Percentiles rank a stretch among this genome's conserved stretches.
Evolutionary conservation across 2,329 filamentous ascomycete genomes (phyloP).

Genomic region (Alternaria gaisen): DNA sequence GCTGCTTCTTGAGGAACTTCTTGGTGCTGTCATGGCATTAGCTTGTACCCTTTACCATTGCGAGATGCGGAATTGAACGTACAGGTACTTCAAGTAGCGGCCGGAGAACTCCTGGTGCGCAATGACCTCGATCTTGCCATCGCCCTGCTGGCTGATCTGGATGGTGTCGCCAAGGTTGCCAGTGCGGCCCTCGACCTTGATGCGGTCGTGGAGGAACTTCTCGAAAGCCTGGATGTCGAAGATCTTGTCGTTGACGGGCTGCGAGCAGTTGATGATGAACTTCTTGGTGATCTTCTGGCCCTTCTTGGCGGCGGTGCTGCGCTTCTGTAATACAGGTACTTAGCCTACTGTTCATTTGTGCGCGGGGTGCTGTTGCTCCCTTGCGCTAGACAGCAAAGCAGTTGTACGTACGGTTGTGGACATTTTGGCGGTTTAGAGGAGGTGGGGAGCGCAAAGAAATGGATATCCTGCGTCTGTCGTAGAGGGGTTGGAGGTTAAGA

Average conservation of each 20-base stretch:
- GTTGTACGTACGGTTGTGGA: constrained; percentile 89
- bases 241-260: constrained; percentile 99
- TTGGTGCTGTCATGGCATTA: constrained; percentile 75
- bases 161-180: constrained; percentile 97
- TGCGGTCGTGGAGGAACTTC: constrained; percentile 99
- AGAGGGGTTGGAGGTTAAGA: constrained; percentile 21
- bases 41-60: neutral
- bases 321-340: constrained; percentile 68
- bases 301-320: constrained; percentile 58
- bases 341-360: constrained; percentile 89
- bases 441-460: constrained; percentile 78
- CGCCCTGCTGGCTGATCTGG: constrained; percentile 86
- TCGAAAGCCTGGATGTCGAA: constrained; percentile 99
- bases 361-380: constrained; percentile 23
- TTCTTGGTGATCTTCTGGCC: constrained; percentile 83
- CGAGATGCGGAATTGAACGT: constrained; percentile 57
- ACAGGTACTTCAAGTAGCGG: constrained; percentile 99
- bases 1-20: constrained; percentile 99
- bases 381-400: constrained; percentile 89
- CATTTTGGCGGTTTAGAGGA: constrained; percentile 69
- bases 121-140: constrained; percentile 98
- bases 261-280: constrained; percentile 99
- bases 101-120: constrained; percentile 98
- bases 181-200: constrained; percentile 99
- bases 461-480: constrained; percentile 79